Evolutionary conservation across 192 early-diverging fungal species (phyloP).

Genomic region (Entrophospora sp.): DNA sequence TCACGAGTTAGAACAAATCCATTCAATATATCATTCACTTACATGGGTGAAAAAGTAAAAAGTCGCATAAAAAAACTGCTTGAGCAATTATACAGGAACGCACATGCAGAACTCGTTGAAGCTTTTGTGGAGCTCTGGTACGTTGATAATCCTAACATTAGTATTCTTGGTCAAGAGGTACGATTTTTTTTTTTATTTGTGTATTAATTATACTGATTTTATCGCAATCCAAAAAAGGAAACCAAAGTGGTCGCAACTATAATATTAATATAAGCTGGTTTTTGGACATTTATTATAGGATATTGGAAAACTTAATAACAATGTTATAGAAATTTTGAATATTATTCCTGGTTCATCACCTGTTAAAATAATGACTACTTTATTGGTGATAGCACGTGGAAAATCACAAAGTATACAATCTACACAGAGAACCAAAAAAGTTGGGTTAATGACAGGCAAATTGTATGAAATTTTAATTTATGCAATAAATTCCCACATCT

Average conservation of each 20-base stretch:
- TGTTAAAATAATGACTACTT: slow-evolving; percentile 25
- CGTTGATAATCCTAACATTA: slow-evolving; percentile 41
- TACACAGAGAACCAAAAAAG: slow-evolving; percentile 27
- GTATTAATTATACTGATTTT: no score
- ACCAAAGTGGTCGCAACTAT: no score
- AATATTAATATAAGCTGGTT: no score
- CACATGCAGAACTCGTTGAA: slow-evolving; percentile 51
- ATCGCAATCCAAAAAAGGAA: no score
- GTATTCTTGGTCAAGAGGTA: not conserved
- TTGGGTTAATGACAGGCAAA: slow-evolving; percentile 36
- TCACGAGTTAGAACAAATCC: not conserved
- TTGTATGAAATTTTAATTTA: no score
- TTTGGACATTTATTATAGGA: no score
- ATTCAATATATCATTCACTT: slow-evolving; percentile 29
- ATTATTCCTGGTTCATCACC: slow-evolving; percentile 27
- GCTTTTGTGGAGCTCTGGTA: slow-evolving; percentile 59
- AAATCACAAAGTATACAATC: slow-evolving; percentile 32
- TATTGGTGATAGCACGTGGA: slow-evolving; percentile 40
- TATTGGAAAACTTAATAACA: no score
- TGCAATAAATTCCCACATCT: no score
- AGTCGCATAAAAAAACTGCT: slow-evolving; percentile 42
- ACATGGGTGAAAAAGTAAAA: slow-evolving; percentile 32
- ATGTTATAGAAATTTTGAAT: slow-evolving; percentile 27
- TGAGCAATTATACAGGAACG: slow-evolving; percentile 41
- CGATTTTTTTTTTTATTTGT: no score